These are phyloP conservation scores for Phaseolus coccineus DNA, from an alignment of 331 rosid species.

Conservation along the genomic window DNA sequence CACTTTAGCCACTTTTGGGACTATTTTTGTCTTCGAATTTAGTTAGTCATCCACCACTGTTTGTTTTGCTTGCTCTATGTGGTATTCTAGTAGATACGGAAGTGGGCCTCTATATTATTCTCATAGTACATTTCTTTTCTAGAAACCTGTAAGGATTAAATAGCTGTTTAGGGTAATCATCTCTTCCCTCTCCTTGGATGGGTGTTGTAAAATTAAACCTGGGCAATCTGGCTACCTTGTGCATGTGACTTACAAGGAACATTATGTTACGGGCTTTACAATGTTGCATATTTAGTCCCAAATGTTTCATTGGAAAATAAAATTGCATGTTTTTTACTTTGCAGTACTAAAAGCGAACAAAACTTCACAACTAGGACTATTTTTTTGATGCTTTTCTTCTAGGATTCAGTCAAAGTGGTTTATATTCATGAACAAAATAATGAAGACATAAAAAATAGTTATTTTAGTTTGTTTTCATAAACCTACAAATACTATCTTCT, in stretches of 20 bases:
- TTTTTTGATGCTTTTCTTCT: neutral
- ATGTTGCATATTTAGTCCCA: constrained; percentile 11
- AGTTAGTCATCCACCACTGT: neutral
- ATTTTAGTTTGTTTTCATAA: neutral
- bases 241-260: constrained; percentile 2
- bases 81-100: constrained; percentile 15
- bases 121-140: constrained; percentile 21
- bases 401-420: neutral
- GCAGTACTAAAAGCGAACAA: no score
- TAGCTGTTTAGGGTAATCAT: neutral
- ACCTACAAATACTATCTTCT: neutral
- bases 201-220: constrained; percentile 5
- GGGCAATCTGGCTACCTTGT: constrained; percentile 1
- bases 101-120: neutral
- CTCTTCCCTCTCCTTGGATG: neutral
- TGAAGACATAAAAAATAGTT: neutral
- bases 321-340: neutral
- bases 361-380: neutral
- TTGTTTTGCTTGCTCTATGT: constrained; percentile 30
- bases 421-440: neutral
- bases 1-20: neutral
- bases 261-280: neutral
- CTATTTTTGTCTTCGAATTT: constrained; percentile 12
- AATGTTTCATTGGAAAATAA: neutral
- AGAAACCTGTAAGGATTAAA: neutral